phyloP scores from a whole-genome alignment of 2,329 filamentous ascomycete species.

The Penicillium olsonii region DNA sequence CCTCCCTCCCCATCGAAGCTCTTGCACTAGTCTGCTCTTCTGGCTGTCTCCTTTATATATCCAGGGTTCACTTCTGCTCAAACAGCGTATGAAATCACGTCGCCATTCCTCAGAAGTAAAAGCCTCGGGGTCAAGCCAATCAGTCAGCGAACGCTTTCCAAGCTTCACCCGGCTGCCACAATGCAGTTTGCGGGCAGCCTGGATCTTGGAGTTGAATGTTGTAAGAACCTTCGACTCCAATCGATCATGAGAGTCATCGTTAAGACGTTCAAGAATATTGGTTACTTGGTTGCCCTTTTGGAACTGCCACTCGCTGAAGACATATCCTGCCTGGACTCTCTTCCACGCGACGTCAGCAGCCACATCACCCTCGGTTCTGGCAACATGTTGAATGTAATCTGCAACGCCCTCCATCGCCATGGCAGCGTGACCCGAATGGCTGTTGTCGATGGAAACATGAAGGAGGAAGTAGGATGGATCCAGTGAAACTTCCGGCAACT shows the following conservation, averaged over 20 bases:
- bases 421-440: slow-evolving; percentile 50
- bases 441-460: slow-evolving; percentile 55
- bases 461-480: slow-evolving; percentile 53
- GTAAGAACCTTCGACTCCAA: slow-evolving; percentile 27
- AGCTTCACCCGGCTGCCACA: slow-evolving; percentile 42
- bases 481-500: slow-evolving; percentile 48
- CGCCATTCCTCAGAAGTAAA: slow-evolving; percentile 34
- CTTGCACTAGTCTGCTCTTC: slow-evolving; percentile 45
- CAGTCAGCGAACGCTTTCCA: slow-evolving; percentile 38
- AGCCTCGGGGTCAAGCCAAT: slow-evolving; percentile 45
- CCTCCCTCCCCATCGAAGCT: slow-evolving; percentile 49
- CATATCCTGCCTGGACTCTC: slow-evolving; percentile 47
- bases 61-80: slow-evolving; percentile 44
- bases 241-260: slow-evolving; percentile 2
- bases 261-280: background rate
- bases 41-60: slow-evolving; percentile 42
- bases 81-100: slow-evolving; percentile 37
- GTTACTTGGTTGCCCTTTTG: slow-evolving; percentile 1
- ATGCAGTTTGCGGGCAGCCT: slow-evolving; percentile 44
- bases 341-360: slow-evolving; percentile 41
- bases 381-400: slow-evolving; percentile 40
- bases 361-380: slow-evolving; percentile 25
- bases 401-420: slow-evolving; percentile 47
- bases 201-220: slow-evolving; percentile 44
- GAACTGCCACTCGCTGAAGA: slow-evolving; percentile 32